Evolutionary conservation across 345 rosid species (phyloP), one percentile per base, ranked within the genome.

Genomic region (Luvunga scandens): DNA sequence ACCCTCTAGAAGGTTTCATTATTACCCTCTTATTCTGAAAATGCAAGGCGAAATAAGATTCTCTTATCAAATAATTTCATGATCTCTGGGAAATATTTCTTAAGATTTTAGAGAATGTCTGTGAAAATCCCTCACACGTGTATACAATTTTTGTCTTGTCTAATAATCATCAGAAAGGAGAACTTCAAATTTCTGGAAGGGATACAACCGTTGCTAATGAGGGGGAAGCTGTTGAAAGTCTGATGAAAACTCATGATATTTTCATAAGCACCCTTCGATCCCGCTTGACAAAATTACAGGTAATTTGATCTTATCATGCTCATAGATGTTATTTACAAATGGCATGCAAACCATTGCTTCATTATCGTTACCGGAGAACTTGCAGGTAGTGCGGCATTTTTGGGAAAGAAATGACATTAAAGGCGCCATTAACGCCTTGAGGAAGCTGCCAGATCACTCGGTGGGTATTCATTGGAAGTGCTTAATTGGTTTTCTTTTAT

Each of bases 231-330:
- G 79, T 72, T 80, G 99, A 94, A 83, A 88, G 77, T 82, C 84
- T 94, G 69, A 85, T 91, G 95, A 87, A 90, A 84, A 84, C 83
- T 81, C 98, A 96, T 79, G 97, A 86, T 77, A 80, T 86, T 78
- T 85, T 92, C 80, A 83, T 87, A 79, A 94, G 90, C 83, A 90
- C 91, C 75, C 90, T 96, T 71, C 89, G 93, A 73, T 92, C 95
- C 39, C 92, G 99, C 80, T 81, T 94, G 81, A 94, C 97, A 76
- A 96, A 96, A 79, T 86, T 96, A 78, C 98, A 96, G 98, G 99
- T 96, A 82, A 76, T 48, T 79, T 79, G 65, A 66, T 66, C 64
- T 77, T 45, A 60, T 66, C 30, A 27, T 53, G 39, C 69, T 31
- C 38, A 62, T 45, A 2, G n/a, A 30, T 77, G 59, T 68, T 55